These are phyloP conservation scores for Pyronema domesticum DNA, from an alignment of 495 filamentous ascomycete genomes.

Conservation along the genomic window DNA sequence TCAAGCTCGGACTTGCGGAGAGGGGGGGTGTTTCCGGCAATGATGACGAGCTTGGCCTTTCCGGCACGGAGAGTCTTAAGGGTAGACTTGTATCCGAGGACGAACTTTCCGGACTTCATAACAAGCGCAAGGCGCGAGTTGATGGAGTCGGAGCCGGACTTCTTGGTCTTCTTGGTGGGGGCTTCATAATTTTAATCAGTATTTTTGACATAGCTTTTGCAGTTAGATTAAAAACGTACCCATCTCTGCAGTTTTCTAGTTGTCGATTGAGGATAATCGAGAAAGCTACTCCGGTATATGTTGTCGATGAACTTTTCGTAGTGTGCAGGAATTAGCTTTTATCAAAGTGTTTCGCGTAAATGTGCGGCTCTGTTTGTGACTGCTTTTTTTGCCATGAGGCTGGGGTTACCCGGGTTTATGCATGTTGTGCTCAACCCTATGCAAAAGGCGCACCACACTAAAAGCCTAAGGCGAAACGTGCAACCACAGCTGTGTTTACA, in stretches of 20 bases:
- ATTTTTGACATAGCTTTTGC: not conserved
- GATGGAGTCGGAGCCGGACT: constrained; percentile 58
- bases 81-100: constrained; percentile 72
- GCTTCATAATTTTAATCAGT: constrained; percentile 32
- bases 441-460: too few species aligned
- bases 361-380: too few species aligned
- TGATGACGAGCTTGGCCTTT: constrained; percentile 64
- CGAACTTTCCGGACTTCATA: constrained; percentile 85
- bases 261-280: not conserved
- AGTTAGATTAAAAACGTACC: not conserved
- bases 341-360: too few species aligned
- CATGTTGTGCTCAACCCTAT: too few species aligned
- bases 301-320: too few species aligned
- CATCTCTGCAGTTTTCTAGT: constrained; percentile 3
- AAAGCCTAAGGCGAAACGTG: too few species aligned
- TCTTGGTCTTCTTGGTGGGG: constrained; percentile 78
- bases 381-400: too few species aligned
- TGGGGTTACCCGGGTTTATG: too few species aligned
- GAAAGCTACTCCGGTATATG: too few species aligned
- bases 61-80: constrained; percentile 84
- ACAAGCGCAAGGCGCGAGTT: constrained; percentile 62
- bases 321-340: too few species aligned
- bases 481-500: too few species aligned
- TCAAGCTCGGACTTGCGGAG: constrained; percentile 91
- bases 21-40: constrained; percentile 86